Conservation (phyloP, 2,329 filamentous ascomycete genomes). For the Boeremia lycopersici region DNA sequence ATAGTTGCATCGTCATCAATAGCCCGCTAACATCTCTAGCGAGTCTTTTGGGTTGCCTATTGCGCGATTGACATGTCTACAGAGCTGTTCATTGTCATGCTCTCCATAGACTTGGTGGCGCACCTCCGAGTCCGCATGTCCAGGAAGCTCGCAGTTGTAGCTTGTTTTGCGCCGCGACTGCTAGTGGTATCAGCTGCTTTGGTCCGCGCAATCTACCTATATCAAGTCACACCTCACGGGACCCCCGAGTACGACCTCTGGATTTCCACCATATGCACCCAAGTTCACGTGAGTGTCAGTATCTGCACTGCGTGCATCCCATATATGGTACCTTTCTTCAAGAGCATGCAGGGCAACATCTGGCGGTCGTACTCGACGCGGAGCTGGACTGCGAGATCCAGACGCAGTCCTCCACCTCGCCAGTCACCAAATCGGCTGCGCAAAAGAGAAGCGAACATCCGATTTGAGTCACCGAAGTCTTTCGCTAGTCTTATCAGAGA, state of each 20-base stretch:
- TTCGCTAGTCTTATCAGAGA: constrained; percentile 1
- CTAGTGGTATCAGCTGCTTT: constrained; percentile 36
- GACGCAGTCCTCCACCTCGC: neutral
- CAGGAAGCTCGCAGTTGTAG: constrained; percentile 35
- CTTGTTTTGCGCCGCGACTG: constrained; percentile 41
- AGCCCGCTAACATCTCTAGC: constrained; percentile 27
- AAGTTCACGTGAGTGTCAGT: constrained; percentile 36
- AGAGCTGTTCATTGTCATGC: constrained; percentile 39
- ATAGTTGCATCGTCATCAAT: accelerated
- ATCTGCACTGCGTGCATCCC: constrained; percentile 44
- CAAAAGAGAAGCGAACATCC: constrained; percentile 10
- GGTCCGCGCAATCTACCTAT: constrained; percentile 38
- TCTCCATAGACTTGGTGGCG: constrained; percentile 39
- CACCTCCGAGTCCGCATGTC: constrained; percentile 32
- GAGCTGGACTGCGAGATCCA: constrained; percentile 16
- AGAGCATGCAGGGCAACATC: constrained; percentile 23
- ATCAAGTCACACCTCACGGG: constrained; percentile 36
- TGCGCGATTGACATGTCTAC: constrained; percentile 42
- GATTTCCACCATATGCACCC: constrained; percentile 35
- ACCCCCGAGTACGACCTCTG: constrained; percentile 35
- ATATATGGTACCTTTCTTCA: constrained; percentile 41
- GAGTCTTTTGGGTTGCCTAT: constrained; percentile 43
- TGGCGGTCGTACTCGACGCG: constrained; percentile 22
- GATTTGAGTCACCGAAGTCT: constrained; percentile 6
- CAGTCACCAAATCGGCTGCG: constrained; percentile 3